Evolutionary conservation across 2,329 filamentous ascomycete species (phyloP), one percentile per base, ranked within the genome.

Genomic region (Arthrobotrys musiformis): DNA sequence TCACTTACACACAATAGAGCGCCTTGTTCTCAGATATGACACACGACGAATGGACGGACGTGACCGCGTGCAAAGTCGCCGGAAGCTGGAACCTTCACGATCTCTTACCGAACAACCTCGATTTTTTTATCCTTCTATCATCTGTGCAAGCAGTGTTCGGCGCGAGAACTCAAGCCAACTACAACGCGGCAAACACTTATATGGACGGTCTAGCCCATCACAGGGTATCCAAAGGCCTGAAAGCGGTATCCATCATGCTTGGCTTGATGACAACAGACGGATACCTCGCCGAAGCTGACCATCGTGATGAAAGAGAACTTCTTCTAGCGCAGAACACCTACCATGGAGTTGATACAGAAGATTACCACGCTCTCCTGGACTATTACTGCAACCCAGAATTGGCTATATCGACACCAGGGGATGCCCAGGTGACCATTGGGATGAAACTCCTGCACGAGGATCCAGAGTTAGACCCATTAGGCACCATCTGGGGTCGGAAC

Each of bases 1-100:
- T 30, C 28, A 30, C 28, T 64, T 50, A 64, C 19, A n/a, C 1
- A 33, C 11, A 44, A 44, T 56, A 79, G 37, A 79, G 80, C 22
- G 26, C 60, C 9, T 40, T 67, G 5, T 77, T 79, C 24, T 40
- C 62, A 7, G 61, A 56, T 60, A 54, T 77, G 35, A 79, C 81
- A 0, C 83, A 85, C 64, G 77, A 80, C 15, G 80, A 82, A 66
- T 19, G 40, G 40, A 15, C 17, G n/a, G 40, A 44, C 19, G 86
- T 85, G 0, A 84, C 87, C 0, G 82, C 82, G 6, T 86, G 87
- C 78, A 89, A 89, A 81, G 85, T 87, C 0, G 82, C 85, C 6
- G 87, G 86, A 4, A 86, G 85, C 1, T 87, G 85, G 85, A 89
- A 89, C 80, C 84, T 88, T 60, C 86, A 89, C 80, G 58, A 56